Evolutionary conservation across 169 alveolate genomes (phyloP).

Genomic region (Plasmodium vinckei): DNA sequence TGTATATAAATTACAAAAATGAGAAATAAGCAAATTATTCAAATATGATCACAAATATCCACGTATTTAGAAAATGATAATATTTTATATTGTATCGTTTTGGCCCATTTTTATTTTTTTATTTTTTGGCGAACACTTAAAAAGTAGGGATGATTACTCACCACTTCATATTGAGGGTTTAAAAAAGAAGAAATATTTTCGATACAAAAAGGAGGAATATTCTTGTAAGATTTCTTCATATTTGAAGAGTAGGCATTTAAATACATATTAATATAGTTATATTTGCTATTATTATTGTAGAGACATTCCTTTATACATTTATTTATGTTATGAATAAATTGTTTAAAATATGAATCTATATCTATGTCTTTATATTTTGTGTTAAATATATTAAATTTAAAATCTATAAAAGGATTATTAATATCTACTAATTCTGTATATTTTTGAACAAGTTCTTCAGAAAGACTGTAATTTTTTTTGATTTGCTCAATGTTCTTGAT

Average conservation of each 20-base stretch:
- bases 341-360: slow-evolving; percentile 23
- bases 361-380: slow-evolving; percentile 20
- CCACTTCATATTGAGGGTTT: slow-evolving; percentile 48
- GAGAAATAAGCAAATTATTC: too few species aligned
- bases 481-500: slow-evolving; percentile 40
- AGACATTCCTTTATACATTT: slow-evolving; percentile 20
- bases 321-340: slow-evolving; percentile 31
- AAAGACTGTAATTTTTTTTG: slow-evolving; percentile 31
- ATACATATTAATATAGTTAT: slow-evolving; percentile 13
- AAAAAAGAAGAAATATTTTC: slow-evolving; percentile 55
- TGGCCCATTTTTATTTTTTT: not conserved
- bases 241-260: slow-evolving; percentile 36
- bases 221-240: slow-evolving; percentile 32
- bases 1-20: too few species aligned
- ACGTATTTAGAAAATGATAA: too few species aligned
- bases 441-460: slow-evolving; percentile 4
- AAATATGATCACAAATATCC: too few species aligned
- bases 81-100: too few species aligned
- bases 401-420: slow-evolving; percentile 24
- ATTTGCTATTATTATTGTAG: slow-evolving; percentile 8
- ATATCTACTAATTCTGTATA: slow-evolving; percentile 21
- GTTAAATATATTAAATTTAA: slow-evolving; percentile 33
- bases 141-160: slow-evolving; percentile 48
- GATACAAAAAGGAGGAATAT: slow-evolving; percentile 50
- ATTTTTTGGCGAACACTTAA: slow-evolving; percentile 54